Evolutionary conservation across 2,329 filamentous ascomycete genomes (phyloP).

Genomic region (Grosmannia serpens): DNA sequence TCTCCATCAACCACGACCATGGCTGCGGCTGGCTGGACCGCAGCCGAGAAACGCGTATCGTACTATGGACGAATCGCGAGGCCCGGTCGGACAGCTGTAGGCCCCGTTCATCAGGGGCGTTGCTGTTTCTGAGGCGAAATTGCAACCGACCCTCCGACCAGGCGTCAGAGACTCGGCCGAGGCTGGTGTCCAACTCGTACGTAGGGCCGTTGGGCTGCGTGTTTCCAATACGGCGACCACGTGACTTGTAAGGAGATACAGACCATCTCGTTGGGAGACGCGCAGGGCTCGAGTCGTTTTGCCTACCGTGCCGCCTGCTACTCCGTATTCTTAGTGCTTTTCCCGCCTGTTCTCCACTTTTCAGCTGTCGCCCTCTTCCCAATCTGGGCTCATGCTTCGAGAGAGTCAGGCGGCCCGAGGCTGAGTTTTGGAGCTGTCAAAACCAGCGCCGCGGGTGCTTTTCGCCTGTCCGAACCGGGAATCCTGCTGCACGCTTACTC

Average conservation of each 20-base stretch:
- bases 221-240: too few species aligned
- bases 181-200: too few species aligned
- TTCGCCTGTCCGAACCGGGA: background rate
- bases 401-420: background rate
- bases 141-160: too few species aligned
- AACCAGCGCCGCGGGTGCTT: too few species aligned
- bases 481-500: background rate
- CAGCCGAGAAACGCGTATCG: background rate
- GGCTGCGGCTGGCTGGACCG: background rate
- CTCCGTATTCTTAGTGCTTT: background rate
- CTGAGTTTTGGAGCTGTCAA: background rate
- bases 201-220: too few species aligned
- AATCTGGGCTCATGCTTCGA: background rate
- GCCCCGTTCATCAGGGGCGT: background rate
- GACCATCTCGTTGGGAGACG: too few species aligned
- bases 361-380: background rate
- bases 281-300: too few species aligned
- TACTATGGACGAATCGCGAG: background rate
- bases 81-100: background rate
- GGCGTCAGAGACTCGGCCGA: too few species aligned
- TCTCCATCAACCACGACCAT: background rate
- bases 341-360: background rate
- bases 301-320: too few species aligned
- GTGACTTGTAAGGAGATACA: too few species aligned
- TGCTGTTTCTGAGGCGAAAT: background rate